Evolutionary conservation across 2,329 filamentous ascomycete genomes (phyloP).

Genomic region (Verticillium longisporum): DNA sequence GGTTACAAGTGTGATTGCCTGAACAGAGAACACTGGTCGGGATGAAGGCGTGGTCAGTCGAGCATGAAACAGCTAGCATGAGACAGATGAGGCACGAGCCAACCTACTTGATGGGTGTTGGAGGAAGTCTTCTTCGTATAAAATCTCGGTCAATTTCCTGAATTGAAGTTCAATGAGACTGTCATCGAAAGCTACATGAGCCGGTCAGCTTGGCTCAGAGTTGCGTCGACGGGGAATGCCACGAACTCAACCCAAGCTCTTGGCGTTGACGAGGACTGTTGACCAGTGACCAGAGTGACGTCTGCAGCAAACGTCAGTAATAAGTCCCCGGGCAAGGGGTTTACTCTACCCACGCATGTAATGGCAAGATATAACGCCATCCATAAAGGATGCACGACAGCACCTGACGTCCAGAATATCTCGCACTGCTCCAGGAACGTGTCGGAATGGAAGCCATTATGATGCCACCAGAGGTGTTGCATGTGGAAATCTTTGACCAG

Average conservation of each 20-base stretch:
- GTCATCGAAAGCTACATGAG: constrained; percentile 5
- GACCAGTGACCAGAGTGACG: constrained; percentile 14
- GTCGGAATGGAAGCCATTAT: constrained; percentile 16
- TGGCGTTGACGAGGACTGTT: constrained; percentile 12
- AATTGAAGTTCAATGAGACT: constrained; percentile 14
- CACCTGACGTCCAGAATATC: constrained; percentile 15
- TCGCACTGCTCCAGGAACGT: constrained; percentile 17
- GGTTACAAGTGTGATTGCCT: constrained; percentile 28
- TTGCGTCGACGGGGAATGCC: neutral
- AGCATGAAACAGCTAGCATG: neutral
- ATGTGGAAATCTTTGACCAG: constrained; percentile 17
- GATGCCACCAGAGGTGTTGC: constrained; percentile 17
- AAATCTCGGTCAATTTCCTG: constrained; percentile 22
- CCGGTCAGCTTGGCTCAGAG: neutral
- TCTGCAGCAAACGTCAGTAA: neutral
- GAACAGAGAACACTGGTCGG: constrained; percentile 19
- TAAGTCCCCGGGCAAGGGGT: no score
- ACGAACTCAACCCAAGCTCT: neutral
- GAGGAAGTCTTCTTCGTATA: constrained; percentile 24
- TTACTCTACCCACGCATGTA: constrained; percentile 6
- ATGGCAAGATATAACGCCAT: constrained; percentile 18
- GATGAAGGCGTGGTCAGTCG: neutral
- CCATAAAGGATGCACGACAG: constrained; percentile 17
- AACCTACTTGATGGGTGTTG: constrained; percentile 13
- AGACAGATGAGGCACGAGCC: no score